Conservation (phyloP, 1,284 basidiomycete species). For the Puccinia horiana region DNA sequence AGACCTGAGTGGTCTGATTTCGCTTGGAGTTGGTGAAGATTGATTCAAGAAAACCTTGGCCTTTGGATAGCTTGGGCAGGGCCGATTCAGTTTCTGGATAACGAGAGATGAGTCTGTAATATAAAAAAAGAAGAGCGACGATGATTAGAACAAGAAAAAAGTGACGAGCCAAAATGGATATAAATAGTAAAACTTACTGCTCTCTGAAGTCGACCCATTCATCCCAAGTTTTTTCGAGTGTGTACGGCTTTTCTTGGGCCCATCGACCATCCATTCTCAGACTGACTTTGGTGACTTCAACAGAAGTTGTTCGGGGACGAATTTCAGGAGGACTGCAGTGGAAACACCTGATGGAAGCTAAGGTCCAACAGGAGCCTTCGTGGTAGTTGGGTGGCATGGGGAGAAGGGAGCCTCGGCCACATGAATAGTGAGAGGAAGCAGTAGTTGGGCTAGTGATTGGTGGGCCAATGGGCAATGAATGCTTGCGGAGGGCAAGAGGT, state of each 20-base stretch:
- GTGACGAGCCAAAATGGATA: not conserved
- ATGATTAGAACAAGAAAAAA: not conserved
- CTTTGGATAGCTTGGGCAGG: slow-evolving; percentile 39
- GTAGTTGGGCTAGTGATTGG: not conserved
- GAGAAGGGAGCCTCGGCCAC: slow-evolving; percentile 27
- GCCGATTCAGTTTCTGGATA: slow-evolving; percentile 32
- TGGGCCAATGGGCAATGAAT: not conserved
- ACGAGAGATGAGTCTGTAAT: not conserved
- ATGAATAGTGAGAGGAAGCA: not conserved
- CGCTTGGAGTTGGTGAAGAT: slow-evolving; percentile 38
- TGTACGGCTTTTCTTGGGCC: slow-evolving; percentile 27
- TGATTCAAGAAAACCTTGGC: slow-evolving; percentile 29
- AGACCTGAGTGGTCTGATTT: not conserved
- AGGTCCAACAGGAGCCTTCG: slow-evolving; percentile 28
- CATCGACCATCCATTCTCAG: slow-evolving; percentile 38
- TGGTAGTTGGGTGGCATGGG: slow-evolving; percentile 41
- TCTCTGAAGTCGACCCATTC: slow-evolving; percentile 40
- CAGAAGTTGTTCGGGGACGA: slow-evolving; percentile 6
- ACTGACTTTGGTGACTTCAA: slow-evolving; percentile 40
- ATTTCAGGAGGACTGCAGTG: not conserved
- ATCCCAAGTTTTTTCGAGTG: slow-evolving; percentile 32
- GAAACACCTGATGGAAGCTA: slow-evolving; percentile 6
- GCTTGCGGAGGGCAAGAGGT: not conserved
- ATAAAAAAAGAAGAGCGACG: not conserved
- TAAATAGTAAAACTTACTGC: not conserved